These are phyloP conservation scores for Ascochyta fabae DNA, from an alignment of 2,329 filamentous ascomycete species.

Conservation along the genomic window DNA sequence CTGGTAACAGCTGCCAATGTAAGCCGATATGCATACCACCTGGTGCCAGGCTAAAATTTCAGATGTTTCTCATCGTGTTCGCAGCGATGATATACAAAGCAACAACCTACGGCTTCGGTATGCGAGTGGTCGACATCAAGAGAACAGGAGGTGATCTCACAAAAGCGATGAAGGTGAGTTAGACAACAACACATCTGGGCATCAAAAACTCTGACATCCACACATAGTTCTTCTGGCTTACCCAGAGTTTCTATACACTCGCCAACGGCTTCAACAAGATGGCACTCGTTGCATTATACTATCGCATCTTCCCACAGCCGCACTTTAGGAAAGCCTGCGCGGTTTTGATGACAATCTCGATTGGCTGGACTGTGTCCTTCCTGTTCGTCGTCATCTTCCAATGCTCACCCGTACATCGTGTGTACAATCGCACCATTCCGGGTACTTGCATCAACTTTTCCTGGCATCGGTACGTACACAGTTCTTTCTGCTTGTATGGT, in stretches of 20 bases:
- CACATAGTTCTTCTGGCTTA: constrained; percentile 32
- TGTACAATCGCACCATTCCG: constrained; percentile 23
- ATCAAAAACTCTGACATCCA: neutral
- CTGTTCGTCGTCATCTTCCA: constrained; percentile 31
- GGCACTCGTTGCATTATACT: constrained; percentile 33
- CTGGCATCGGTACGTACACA: constrained; percentile 29
- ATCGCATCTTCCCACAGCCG: constrained; percentile 31
- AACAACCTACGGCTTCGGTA: constrained; percentile 34
- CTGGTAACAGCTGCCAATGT: constrained; percentile 33
- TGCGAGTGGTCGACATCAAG: constrained; percentile 23
- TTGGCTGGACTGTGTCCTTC: constrained; percentile 26
- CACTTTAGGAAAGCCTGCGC: constrained; percentile 26
- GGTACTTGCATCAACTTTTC: constrained; percentile 30
- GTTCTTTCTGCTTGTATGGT: neutral
- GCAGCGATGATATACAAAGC: constrained; percentile 21
- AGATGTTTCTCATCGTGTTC: constrained; percentile 23
- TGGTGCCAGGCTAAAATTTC: constrained; percentile 1
- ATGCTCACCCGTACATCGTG: constrained; percentile 25
- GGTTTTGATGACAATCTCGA: constrained; percentile 21
- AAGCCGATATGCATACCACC: neutral
- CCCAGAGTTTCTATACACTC: constrained; percentile 32
- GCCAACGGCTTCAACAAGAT: constrained; percentile 37
- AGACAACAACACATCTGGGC: neutral
- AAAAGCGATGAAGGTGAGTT: constrained; percentile 26
- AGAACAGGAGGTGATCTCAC: constrained; percentile 24